These are phyloP conservation scores for Nakataea oryzae DNA, from an alignment of 2,329 filamentous ascomycete species.

Conservation along the genomic window DNA sequence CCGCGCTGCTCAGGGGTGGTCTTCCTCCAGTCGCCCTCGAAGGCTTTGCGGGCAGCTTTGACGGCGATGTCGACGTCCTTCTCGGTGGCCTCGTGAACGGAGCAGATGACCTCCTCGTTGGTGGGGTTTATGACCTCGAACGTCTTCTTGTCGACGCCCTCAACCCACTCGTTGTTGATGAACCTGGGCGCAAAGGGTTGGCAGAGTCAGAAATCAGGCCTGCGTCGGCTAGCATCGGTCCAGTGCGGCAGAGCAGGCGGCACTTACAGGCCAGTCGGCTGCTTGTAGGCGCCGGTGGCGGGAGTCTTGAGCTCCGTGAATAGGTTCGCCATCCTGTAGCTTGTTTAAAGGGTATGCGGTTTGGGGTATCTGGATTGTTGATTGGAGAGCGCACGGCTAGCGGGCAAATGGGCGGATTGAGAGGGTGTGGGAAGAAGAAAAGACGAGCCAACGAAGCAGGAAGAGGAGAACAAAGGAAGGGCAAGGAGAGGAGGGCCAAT, in stretches of 20 bases:
- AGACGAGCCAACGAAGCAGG: not conserved
- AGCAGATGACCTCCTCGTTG: slow-evolving; percentile 75
- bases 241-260: not conserved
- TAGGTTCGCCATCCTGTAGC: slow-evolving; percentile 19
- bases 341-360: not conserved
- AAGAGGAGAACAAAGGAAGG: not conserved
- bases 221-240: not conserved
- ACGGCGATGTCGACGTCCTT: slow-evolving; percentile 80
- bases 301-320: slow-evolving; percentile 57
- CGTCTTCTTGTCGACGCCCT: slow-evolving; percentile 74
- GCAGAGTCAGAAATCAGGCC: not conserved
- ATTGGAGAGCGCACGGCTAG: too few species aligned
- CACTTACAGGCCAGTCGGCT: slow-evolving; percentile 52
- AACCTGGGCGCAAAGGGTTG: slow-evolving; percentile 41
- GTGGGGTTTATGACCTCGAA: slow-evolving; percentile 88
- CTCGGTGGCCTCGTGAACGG: slow-evolving; percentile 76
- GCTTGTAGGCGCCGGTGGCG: slow-evolving; percentile 45
- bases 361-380: not conserved
- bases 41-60: slow-evolving; percentile 73
- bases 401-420: not conserved
- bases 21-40: slow-evolving; percentile 61
- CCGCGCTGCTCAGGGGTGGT: slow-evolving; percentile 63
- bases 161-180: slow-evolving; percentile 90
- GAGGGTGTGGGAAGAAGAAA: not conserved
- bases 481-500: not conserved